These are phyloP conservation scores for Populus hybrid DNA, from an alignment of 441 rosid species.

Conservation along the genomic window DNA sequence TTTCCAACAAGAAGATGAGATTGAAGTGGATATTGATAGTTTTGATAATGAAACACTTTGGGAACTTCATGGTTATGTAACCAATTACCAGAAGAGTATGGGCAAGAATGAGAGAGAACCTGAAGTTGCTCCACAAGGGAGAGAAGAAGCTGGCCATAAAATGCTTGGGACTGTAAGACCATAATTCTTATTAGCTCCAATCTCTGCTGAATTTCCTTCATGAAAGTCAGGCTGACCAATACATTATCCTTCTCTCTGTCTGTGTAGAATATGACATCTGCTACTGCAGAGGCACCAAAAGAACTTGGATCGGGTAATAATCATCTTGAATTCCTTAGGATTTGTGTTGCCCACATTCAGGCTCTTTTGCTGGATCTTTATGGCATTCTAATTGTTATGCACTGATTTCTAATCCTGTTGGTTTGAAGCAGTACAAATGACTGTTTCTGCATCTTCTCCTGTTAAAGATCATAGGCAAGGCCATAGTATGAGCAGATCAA, in stretches of 20 bases:
- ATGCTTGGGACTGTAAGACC: constrained; percentile 43
- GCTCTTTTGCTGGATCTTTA: not conserved
- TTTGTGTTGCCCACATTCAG: constrained; percentile 1
- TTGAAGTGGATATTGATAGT: constrained; percentile 89
- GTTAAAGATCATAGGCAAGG: constrained; percentile 40
- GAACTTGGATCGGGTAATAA: constrained; percentile 49
- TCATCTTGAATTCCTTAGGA: constrained; percentile 13
- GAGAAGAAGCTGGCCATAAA: constrained; percentile 34
- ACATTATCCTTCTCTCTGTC: constrained; percentile 7
- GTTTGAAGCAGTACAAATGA: constrained; percentile 35
- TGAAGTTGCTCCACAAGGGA: constrained; percentile 43
- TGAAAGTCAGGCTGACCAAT: constrained; percentile 15
- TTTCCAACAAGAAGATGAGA: constrained; percentile 78
- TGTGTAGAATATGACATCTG: constrained; percentile 47
- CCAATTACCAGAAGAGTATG: constrained; percentile 44
- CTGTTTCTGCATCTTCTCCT: constrained; percentile 33
- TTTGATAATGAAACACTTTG: constrained; percentile 83
- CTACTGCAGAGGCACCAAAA: constrained; percentile 30
- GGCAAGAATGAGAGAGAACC: constrained; percentile 44
- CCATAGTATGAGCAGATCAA: constrained; percentile 49
- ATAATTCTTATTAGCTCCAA: constrained; percentile 12
- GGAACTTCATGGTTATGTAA: constrained; percentile 77
- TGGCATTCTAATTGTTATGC: constrained; percentile 11
- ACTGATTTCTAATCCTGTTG: constrained; percentile 21
- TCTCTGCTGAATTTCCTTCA: constrained; percentile 7